Conservation (phyloP, 768 basidiomycete genomes). For the Dictyophora rubrovolvata region DNA sequence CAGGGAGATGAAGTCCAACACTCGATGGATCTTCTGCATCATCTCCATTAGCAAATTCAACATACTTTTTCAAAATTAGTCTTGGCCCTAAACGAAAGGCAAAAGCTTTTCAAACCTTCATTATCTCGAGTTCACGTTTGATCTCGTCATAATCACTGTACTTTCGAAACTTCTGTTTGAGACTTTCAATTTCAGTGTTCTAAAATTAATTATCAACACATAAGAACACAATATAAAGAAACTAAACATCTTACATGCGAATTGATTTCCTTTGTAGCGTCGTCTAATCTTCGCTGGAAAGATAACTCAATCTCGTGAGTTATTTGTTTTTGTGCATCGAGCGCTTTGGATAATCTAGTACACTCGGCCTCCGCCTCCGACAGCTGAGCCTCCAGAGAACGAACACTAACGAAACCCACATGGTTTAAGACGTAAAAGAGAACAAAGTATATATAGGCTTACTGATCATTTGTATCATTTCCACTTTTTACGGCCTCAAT, state of each 20-base stretch:
- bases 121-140: slow-evolving; percentile 94
- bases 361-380: slow-evolving; percentile 68
- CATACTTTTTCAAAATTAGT: slow-evolving; percentile 48
- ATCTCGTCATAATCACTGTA: slow-evolving; percentile 92
- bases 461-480: slow-evolving; percentile 62
- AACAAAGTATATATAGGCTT: slow-evolving; percentile 16
- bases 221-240: not conserved
- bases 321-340: slow-evolving; percentile 50
- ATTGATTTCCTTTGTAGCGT: slow-evolving; percentile 44
- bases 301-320: slow-evolving; percentile 37
- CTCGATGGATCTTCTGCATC: slow-evolving; percentile 44
- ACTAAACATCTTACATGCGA: slow-evolving; percentile 37
- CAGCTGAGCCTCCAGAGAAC: slow-evolving; percentile 63
- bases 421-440: not conserved
- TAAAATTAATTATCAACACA: slow-evolving; percentile 18
- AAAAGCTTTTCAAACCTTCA: slow-evolving; percentile 54
- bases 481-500: slow-evolving; percentile 85
- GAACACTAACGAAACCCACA: slow-evolving; percentile 37
- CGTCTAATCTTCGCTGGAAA: slow-evolving; percentile 46
- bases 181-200: slow-evolving; percentile 54
- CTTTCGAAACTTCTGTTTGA: slow-evolving; percentile 59
- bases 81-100: not conserved
- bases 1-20: slow-evolving; percentile 55
- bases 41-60: slow-evolving; percentile 89
- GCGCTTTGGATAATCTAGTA: slow-evolving; percentile 52